Evolutionary conservation across 139 green algal genomes (phyloP).

Genomic region (Tetraselmis chui): DNA sequence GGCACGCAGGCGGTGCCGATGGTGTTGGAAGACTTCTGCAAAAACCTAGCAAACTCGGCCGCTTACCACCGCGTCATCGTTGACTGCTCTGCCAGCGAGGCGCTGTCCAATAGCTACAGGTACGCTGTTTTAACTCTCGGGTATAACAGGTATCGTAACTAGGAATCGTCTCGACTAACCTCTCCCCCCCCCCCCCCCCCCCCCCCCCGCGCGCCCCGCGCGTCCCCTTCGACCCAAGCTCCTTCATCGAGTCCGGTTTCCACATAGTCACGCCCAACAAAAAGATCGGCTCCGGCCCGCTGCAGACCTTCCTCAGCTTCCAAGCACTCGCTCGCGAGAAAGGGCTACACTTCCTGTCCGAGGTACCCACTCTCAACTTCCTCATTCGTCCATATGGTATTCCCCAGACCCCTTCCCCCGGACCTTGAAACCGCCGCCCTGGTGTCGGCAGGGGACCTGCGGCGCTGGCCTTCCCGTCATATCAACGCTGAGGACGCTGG

Average conservation of each 20-base stretch:
- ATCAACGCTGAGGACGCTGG: constrained; percentile 52
- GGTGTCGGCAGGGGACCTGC: constrained; percentile 40
- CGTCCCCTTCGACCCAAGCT: not conserved
- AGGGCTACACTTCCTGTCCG: constrained; percentile 7
- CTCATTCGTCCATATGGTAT: not conserved
- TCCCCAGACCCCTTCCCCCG: not conserved
- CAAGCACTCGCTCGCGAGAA: not conserved
- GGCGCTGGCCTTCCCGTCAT: constrained; percentile 74
- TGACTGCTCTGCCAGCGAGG: constrained; percentile 17
- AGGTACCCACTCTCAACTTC: not conserved
- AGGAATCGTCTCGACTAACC: too few relatives aligned
- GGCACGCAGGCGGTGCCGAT: not conserved
- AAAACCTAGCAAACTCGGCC: not conserved
- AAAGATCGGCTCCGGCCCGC: constrained; percentile 37
- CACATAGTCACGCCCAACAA: constrained; percentile 46
- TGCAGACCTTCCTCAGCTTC: constrained; percentile 31
- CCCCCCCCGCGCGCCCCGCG: not conserved
- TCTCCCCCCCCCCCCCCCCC: not conserved
- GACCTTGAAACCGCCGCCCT: not conserved
- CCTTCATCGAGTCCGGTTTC: constrained; percentile 31
- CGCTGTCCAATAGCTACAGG: not conserved
- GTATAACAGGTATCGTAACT: not conserved
- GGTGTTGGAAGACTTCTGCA: not conserved
- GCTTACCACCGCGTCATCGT: constrained; percentile 9
- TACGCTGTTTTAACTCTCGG: too few relatives aligned